Conservation (phyloP, 768 basidiomycete species). For the Brasilioporus rufonigricans region DNA sequence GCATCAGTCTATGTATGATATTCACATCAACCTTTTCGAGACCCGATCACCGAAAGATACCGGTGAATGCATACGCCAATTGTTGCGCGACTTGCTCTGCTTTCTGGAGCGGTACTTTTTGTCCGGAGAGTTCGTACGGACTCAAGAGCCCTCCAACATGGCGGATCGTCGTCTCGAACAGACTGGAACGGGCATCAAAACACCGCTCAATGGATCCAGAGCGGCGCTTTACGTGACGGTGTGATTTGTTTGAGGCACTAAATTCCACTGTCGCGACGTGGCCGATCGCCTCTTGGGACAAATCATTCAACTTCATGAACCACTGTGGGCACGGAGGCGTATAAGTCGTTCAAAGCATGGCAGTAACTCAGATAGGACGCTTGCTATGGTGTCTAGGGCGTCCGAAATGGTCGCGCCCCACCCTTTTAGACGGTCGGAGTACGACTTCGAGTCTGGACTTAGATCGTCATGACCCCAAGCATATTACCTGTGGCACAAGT, state of each 20-base stretch:
- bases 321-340: slow-evolving; percentile 31
- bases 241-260: slow-evolving; percentile 39
- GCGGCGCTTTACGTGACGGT: slow-evolving; percentile 40
- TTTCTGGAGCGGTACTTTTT: slow-evolving; percentile 52
- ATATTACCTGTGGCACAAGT: slow-evolving; percentile 37
- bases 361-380: slow-evolving; percentile 5
- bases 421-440: slow-evolving; percentile 34
- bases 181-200: slow-evolving; percentile 5
- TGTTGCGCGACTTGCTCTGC: slow-evolving; percentile 64
- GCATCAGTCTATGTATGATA: slow-evolving; percentile 26
- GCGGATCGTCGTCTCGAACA: slow-evolving; percentile 79
- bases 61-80: slow-evolving; percentile 58
- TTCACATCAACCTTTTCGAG: background rate
- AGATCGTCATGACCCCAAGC: slow-evolving; percentile 65
- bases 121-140: slow-evolving; percentile 65
- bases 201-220: background rate
- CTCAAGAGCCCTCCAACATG: slow-evolving; percentile 66
- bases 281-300: slow-evolving; percentile 54
- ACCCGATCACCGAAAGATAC: slow-evolving; percentile 31
- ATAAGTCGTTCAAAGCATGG: background rate
- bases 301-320: slow-evolving; percentile 60
- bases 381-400: slow-evolving; percentile 58
- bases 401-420: slow-evolving; percentile 68
- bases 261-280: slow-evolving; percentile 57
- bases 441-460: slow-evolving; percentile 44